Base-by-base conservation (phyloP, 2,329 filamentous ascomycete species). In the Phyllosticta capitalensis region DNA sequence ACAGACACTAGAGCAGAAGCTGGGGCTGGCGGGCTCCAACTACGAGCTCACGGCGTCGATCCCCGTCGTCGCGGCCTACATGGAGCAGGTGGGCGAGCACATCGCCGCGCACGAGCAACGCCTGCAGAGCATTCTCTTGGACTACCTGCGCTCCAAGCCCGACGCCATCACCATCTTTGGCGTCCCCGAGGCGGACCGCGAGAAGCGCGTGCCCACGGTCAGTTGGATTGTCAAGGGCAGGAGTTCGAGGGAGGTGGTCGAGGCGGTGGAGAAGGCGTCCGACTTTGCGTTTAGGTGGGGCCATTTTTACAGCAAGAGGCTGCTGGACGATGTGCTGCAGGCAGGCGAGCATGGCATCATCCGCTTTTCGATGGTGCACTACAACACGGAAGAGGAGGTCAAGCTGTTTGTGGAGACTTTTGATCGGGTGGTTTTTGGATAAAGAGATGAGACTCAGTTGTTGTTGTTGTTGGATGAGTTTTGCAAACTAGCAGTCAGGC, bases 301-400 rank as follows among this genome's bases (percentile, higher is more conserved):
- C 0, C 77, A 81, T 52, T 89, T 90, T 65, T 90, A 90, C 70
- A 84, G 82, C 12, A 81, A 86, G 65, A 74, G 86, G 17, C 67
- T 89, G 63, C 76, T 82, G 12, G 74, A 81, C 61, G 81, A 86
- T 1, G 73, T 88, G 0, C 67, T 89, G 45, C 78, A 78, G 0
- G 71, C 88, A 55, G 79, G 76, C 0, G 75, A 80, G 9, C 79
- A 88, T 64, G 87, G 85, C 0, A 81, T 89, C 9, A 79, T 87
- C 4, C 78, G 87, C 63, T 83, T 89, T n/a, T 88, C 84, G 65
- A 78, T 89, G 76, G 79, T 87, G 58, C 86, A 89, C 71, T 90
- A 90, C 67, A 90, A 90, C 65, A 88, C 84, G 2, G 67, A 82
- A 64, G 79, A 83, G 2, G 84, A 87, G 67, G 75, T 86, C 2